Evolutionary conservation across 352 stramenopile genomes (phyloP).

Genomic region (Pythium insidiosum): DNA sequence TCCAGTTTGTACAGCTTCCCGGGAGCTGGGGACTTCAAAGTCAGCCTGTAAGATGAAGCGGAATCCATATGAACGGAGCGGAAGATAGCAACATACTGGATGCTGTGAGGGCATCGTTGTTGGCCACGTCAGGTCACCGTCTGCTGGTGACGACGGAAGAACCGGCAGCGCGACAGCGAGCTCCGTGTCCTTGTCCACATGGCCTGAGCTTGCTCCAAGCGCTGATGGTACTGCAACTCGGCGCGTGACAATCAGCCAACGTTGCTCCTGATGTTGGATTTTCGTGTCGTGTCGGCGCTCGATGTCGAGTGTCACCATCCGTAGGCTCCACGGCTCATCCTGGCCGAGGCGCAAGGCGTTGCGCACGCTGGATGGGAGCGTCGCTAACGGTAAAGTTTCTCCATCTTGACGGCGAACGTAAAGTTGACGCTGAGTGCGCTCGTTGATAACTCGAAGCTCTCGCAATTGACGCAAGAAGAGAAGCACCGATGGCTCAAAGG

Average conservation of each 20-base stretch:
- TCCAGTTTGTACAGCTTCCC: conserved; percentile 73
- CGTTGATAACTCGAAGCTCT: conserved; percentile 47
- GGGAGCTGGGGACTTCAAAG: conserved; percentile 81
- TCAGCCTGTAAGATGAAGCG: conserved; percentile 83
- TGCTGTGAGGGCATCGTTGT: conserved; percentile 62
- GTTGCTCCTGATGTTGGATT: conserved; percentile 23
- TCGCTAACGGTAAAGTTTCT: too few relatives aligned
- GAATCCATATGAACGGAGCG: conserved; percentile 73
- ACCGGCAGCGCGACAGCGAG: conserved; percentile 53
- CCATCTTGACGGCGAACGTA: background rate
- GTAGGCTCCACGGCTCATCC: too few relatives aligned
- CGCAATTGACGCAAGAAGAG: conserved; percentile 73
- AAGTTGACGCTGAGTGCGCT: conserved; percentile 19
- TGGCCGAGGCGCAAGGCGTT: too few relatives aligned
- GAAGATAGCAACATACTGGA: conserved; percentile 80
- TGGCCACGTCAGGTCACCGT: too few relatives aligned
- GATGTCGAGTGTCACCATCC: too few relatives aligned
- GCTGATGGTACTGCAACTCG: conserved; percentile 17
- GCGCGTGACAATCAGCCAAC: conserved; percentile 56
- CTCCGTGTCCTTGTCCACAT: conserved; percentile 25
- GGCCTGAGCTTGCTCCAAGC: conserved; percentile 13
- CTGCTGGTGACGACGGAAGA: too few relatives aligned
- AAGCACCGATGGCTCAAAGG: conserved; percentile 69
- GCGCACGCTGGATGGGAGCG: too few relatives aligned
- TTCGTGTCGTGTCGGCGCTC: background rate